Evolutionary conservation across 2,329 filamentous ascomycete genomes (phyloP), one percentile per base, ranked within the genome.

Genomic region (Colletotrichum sp.): DNA sequence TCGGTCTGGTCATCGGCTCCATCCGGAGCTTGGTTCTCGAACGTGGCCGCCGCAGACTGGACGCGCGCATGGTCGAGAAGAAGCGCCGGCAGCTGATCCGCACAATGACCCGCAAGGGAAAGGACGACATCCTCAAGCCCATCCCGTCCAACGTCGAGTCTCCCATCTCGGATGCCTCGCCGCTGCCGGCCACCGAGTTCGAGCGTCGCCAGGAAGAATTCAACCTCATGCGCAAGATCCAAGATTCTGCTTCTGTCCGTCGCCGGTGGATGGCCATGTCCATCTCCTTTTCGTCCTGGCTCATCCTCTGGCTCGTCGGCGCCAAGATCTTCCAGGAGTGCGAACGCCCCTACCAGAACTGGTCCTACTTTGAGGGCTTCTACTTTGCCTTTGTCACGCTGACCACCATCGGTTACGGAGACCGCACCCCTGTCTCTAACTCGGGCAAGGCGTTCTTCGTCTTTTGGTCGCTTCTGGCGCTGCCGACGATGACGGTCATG

Each of bases 311-410:
- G 96, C 92, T 95, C 39, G 86, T 94, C 0, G 96, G 96, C 5
- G 95, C 95, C 3, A 87, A 92, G 16, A 90, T 97, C 12, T 98
- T 98, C 78, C 85, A 89, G 79, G 81, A 81, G 13, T 87, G 84
- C 68, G 92, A 93, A 81, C 72, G 81, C 18, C 81, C 82, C 0
- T 92, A 91, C 67, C 91, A 93, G 78, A 78, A 82, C 5, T 93
- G 95, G 92, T 89, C 85, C 2, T 98, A 98, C 81, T 98, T 96
- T 79, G 88, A 96, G 72, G 91, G 93, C 0, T 89, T 98, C 59
- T 98, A 98, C 84, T 98, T 98, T 82, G 93, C 93, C 79, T 98
- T 97, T 83, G 92, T 95, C 39, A 93, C 93, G 4, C 90, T 98
- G 28, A 74, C 72, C 3, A 98, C 96, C 0, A 95, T 98, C 49